These are phyloP conservation scores for Cucurbita maxima DNA, from an alignment of 306 rosid species.

Conservation along the genomic window DNA sequence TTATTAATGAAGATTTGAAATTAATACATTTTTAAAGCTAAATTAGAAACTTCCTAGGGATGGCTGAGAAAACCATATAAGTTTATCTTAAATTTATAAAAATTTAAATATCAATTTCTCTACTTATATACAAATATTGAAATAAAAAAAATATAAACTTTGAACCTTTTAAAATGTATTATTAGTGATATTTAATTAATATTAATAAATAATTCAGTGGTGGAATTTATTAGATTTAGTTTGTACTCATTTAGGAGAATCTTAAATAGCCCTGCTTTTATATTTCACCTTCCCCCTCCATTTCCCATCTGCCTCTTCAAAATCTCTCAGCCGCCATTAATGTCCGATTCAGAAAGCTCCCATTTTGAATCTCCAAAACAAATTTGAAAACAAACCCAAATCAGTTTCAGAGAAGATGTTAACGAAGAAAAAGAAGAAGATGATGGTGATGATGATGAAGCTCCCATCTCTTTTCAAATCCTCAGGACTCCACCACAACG, in stretches of 20 bases:
- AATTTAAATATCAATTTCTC: no score
- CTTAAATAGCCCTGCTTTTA: not conserved
- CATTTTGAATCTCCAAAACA: not conserved
- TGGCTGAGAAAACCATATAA: no score
- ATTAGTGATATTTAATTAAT: no score
- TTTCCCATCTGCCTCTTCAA: not conserved
- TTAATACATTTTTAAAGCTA: no score
- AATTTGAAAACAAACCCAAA: not conserved
- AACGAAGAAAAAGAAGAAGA: not conserved
- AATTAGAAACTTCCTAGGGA: not conserved
- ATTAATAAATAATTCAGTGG: no score
- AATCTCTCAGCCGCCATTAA: constrained; percentile 5
- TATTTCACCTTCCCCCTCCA: not conserved
- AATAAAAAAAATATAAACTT: no score
- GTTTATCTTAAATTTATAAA: no score
- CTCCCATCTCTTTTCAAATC: constrained; percentile 39
- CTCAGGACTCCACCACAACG: constrained; percentile 6
- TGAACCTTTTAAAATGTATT: no score
- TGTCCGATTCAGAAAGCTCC: not conserved
- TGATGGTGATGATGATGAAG: constrained; percentile 54
- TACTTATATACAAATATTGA: no score
- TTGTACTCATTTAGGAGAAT: not conserved
- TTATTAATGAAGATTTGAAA: no score
- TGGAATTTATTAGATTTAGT: not conserved
- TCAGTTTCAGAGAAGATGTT: not conserved